A percentile compares a stretch with the other conserved stretches of the same genome.
Evolutionary conservation across 1,139 yeast genomes (phyloP).

Genomic region (Scheffersomyces titani): DNA sequence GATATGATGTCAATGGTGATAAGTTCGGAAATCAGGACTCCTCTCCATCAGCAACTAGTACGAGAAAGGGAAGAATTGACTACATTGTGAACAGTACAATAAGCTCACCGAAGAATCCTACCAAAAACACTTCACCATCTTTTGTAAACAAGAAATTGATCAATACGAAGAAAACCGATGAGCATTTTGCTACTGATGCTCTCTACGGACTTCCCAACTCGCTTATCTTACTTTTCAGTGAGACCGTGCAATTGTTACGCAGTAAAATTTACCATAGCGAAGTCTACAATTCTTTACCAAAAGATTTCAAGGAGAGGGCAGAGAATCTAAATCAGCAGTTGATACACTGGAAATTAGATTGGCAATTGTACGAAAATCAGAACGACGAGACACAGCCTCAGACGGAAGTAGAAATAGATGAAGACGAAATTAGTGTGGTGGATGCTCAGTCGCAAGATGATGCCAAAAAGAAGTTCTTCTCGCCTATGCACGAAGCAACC

Average conservation of each 20-base stretch:
- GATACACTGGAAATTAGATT: conserved; percentile 67
- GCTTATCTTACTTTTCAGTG: conserved; percentile 67
- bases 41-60: conserved; percentile 1
- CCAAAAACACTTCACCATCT: conserved; percentile 34
- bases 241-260: conserved; percentile 65
- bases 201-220: conserved; percentile 86
- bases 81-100: conserved; percentile 41
- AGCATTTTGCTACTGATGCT: conserved; percentile 74
- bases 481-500: conserved; percentile 70
- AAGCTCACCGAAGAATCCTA: conserved; percentile 4
- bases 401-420: conserved; percentile 9
- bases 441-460: conserved; percentile 16
- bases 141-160: conserved; percentile 47
- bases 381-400: conserved; percentile 3
- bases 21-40: conserved; percentile 22
- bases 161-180: conserved; percentile 48
- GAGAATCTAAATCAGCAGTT: conserved; percentile 52
- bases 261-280: conserved; percentile 56
- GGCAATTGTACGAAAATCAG: conserved; percentile 43
- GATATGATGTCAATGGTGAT: conserved; percentile 45
- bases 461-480: conserved; percentile 36
- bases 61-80: conserved; percentile 44
- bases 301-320: conserved; percentile 47
- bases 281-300: conserved; percentile 33
- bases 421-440: conserved; percentile 15